Base-by-base conservation (phyloP, 1,284 basidiomycete genomes). In the Cerioporus squamosus region DNA sequence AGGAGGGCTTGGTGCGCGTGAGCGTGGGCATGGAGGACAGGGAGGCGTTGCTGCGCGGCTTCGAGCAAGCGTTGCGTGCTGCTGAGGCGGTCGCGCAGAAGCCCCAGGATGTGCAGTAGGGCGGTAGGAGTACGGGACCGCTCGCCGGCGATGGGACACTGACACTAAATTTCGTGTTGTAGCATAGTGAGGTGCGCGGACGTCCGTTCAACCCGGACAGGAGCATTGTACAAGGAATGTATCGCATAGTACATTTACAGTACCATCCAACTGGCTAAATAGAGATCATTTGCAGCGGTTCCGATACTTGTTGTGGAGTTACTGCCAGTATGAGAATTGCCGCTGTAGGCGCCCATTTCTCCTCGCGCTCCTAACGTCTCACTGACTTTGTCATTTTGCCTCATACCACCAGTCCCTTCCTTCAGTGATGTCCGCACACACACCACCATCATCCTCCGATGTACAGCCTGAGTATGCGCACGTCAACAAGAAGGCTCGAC, bases 11-110 rank as follows among this genome's bases (percentile, higher is more conserved):
- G 44, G 92, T 99, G 5, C 82, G 97, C 59, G 84, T 98, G 40
- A 95, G 91, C 64, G 88, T 98, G 17, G 97, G 97, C 1, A 80
- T 96, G 78, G 97, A 99, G 76, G 87, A 93, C 18, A 76, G 73
- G n/a, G 79, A 79, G 31, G 74, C 70, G 44, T 75, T 99, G 47
- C 69, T 90, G 51, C 69, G 71, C 1, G 84, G 81, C 67, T 94
- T 98, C 67, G 76, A 77, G 53, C 70, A 64, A 6, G 94, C 95
- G 18, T 67, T 98, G 55, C 77, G 77, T 44, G 89, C 87, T 9
- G 92, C 93, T 2, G 87, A 93, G 72, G 74, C 63, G 23, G 57
- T 26, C 5, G 54, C 52, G 45, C 36, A 58, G 47, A 42, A 42
- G n/a, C 39, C 24, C 29, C 33, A 15, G 18, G 43, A 46, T 24